A percentile compares a stretch with the other conserved stretches of the same genome.
phyloP scores from a whole-genome alignment of 192 early-diverging fungal species.

The Phlyctochytrium planicorne region DNA sequence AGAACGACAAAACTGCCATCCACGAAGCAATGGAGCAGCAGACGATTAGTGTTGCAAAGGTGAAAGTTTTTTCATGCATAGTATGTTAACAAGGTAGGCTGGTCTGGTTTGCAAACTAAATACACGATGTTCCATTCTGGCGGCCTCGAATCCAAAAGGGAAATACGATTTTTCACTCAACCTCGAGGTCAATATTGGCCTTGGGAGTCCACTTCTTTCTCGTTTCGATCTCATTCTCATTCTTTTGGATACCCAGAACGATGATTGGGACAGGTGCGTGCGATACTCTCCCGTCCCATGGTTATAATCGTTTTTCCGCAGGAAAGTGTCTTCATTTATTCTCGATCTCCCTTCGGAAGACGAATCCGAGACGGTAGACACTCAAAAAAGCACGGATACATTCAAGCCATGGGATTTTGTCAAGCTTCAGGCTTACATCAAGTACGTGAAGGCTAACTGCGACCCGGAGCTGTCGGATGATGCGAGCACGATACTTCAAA shows the following conservation, averaged over 20 bases:
- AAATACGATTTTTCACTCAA: slow-evolving; percentile 63
- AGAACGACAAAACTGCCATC: slow-evolving; percentile 70
- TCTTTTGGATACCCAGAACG: slow-evolving; percentile 64
- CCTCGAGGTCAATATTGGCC: slow-evolving; percentile 66
- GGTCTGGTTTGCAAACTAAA: slow-evolving; percentile 79
- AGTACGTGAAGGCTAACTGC: slow-evolving; percentile 53
- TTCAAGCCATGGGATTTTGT: slow-evolving; percentile 63
- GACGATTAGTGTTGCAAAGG: slow-evolving; percentile 77
- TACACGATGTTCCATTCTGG: slow-evolving; percentile 75
- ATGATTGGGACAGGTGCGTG: slow-evolving; percentile 65
- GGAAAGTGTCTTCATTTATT: slow-evolving; percentile 44
- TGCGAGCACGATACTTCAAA: slow-evolving; percentile 60
- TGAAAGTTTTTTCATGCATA: slow-evolving; percentile 23
- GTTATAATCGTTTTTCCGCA: too few relatives aligned
- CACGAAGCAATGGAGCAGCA: slow-evolving; percentile 88
- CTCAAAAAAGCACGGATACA: too few relatives aligned
- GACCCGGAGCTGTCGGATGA: slow-evolving; percentile 59
- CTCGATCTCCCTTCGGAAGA: slow-evolving; percentile 24
- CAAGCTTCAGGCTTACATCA: slow-evolving; percentile 68
- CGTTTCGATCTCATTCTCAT: slow-evolving; percentile 75
- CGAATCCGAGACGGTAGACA: slow-evolving; percentile 1
- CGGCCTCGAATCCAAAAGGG: slow-evolving; percentile 76
- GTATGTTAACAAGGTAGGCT: slow-evolving; percentile 22
- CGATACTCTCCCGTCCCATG: too few relatives aligned
- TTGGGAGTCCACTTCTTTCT: slow-evolving; percentile 65